Evolutionary conservation across 495 filamentous ascomycete genomes (phyloP).

Genomic region (Penicillium canariense): DNA sequence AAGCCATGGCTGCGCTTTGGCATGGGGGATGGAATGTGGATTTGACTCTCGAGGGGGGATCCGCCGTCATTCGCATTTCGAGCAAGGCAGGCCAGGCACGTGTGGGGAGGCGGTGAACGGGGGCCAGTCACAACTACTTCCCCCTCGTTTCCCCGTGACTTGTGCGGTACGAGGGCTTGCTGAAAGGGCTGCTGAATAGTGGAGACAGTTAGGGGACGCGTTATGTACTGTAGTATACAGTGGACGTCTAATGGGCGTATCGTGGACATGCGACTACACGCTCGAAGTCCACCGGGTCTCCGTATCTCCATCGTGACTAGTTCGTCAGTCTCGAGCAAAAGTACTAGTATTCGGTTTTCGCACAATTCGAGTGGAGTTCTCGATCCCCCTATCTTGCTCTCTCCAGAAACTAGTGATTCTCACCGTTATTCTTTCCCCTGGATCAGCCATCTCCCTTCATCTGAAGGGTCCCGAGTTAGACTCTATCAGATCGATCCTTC

Average conservation of each 20-base stretch:
- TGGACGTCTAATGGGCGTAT: no score
- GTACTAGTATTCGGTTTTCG: neutral
- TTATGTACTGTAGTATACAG: no score
- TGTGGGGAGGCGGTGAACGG: constrained; percentile 4
- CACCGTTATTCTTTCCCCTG: neutral
- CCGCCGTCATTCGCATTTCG: neutral
- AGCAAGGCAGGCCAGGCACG: neutral
- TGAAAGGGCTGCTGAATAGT: neutral
- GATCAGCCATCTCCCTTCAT: neutral
- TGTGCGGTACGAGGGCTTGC: neutral
- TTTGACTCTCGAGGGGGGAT: neutral
- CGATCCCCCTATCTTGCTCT: neutral
- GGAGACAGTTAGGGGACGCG: no score
- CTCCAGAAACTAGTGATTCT: neutral
- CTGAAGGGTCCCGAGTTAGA: no score
- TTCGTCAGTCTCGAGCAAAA: neutral
- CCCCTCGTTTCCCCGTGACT: no score
- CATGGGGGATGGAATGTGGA: neutral
- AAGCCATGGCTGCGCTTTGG: neutral
- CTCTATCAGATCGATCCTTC: constrained; percentile 9
- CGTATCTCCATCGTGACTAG: neutral
- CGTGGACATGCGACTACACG: no score
- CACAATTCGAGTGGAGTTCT: neutral
- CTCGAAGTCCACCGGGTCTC: no score
- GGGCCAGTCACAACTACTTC: neutral